Conservation (phyloP, 2,329 filamentous ascomycete species). For the Cladosporium sp. region DNA sequence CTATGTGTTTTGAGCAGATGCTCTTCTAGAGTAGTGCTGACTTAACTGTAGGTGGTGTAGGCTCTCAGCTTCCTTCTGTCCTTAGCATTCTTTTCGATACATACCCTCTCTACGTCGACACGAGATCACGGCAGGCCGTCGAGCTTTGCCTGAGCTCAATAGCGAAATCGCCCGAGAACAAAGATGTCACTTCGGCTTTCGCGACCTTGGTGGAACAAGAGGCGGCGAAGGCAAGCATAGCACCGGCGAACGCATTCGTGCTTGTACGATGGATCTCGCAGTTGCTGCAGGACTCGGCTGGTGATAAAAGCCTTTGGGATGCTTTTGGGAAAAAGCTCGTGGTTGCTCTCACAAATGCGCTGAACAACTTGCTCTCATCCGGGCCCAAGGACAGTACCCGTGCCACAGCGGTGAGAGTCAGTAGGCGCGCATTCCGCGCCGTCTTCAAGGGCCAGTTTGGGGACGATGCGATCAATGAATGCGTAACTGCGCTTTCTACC, state of each 20-base stretch:
- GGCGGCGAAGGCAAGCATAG: conserved; percentile 68
- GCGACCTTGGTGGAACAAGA: conserved; percentile 64
- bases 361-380: conserved; percentile 72
- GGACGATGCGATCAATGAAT: conserved; percentile 55
- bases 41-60: conserved; percentile 2
- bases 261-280: conserved; percentile 84
- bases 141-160: conserved; percentile 71
- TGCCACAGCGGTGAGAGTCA: conserved; percentile 68
- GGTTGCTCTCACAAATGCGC: conserved; percentile 60
- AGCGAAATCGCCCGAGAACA: conserved; percentile 52
- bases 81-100: conserved; percentile 77
- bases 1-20: conserved; percentile 6
- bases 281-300: conserved; percentile 64
- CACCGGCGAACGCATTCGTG: conserved; percentile 75
- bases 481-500: conserved; percentile 60
- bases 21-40: conserved; percentile 2
- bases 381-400: conserved; percentile 58
- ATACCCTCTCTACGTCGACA: conserved; percentile 80
- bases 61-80: conserved; percentile 22
- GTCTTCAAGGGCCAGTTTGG: conserved; percentile 58
- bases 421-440: conserved; percentile 71
- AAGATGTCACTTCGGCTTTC: conserved; percentile 56
- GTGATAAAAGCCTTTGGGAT: conserved; percentile 55
- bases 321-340: conserved; percentile 61
- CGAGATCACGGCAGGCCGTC: conserved; percentile 73